Evolutionary conservation across 2,329 filamentous ascomycete genomes (phyloP).

Genomic region (Aspergillus tamarii): DNA sequence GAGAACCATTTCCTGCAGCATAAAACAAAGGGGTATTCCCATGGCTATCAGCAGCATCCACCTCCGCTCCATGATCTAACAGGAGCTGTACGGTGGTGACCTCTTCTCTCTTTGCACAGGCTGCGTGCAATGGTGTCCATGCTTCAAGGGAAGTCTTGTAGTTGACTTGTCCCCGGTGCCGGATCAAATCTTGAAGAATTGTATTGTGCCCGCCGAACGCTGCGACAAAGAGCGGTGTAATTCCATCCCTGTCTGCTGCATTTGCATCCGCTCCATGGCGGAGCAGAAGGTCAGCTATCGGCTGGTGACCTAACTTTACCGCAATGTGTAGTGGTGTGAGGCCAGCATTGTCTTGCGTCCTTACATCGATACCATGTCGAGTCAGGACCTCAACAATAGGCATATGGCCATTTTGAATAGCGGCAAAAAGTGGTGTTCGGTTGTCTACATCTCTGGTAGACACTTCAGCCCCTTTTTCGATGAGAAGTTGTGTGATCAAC

Average conservation of each 20-base stretch:
- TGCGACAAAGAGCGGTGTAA: neutral
- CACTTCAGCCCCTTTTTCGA: neutral
- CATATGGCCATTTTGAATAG: neutral
- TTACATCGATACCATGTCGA: neutral
- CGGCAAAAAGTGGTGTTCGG: neutral
- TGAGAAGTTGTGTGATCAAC: neutral
- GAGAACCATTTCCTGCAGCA: neutral
- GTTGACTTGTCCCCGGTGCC: neutral
- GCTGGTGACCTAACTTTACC: neutral
- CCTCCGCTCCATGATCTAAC: neutral
- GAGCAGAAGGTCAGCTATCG: neutral
- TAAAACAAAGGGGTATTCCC: neutral
- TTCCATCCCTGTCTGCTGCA: neutral
- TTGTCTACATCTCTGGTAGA: neutral
- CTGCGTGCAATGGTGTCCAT: neutral
- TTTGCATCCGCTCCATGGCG: neutral
- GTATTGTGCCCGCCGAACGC: neutral
- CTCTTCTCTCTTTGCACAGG: neutral
- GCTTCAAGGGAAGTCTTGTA: neutral
- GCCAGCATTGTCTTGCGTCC: neutral
- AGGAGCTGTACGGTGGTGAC: neutral
- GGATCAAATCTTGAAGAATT: neutral
- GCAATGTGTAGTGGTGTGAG: neutral
- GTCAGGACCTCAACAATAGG: neutral
- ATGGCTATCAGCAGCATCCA: neutral